Evolutionary conservation across 305 asterid species (phyloP), one percentile per base, ranked within the genome.

Genomic region (Andrographis paniculata): DNA sequence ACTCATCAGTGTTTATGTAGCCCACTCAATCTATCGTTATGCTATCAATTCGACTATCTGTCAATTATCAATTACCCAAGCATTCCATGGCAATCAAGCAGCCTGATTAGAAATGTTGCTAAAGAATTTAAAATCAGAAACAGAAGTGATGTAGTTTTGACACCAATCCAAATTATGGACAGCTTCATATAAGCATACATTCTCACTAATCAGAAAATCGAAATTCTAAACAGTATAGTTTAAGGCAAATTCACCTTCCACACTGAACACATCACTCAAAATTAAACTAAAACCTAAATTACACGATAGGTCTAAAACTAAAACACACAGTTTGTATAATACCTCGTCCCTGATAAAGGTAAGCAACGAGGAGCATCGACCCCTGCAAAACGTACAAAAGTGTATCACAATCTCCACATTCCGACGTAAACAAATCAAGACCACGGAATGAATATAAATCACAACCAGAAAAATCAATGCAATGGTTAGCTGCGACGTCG

Each of bases 281-380:
- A 38, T 11, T 24, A 50, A 38, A 38, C 31, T 30, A 27, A 31
- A 20, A 51, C 10, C 15, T 13, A 15, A 30, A 21, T 24, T 36
- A 10, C 9, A 35, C 19, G 18, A 4, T 12, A 59, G 39, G 42
- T 13, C n/a, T 33, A 36, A 2, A 12, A 24, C 4, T 24, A 24
- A 24, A 3, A 24, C 30, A 24, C 30, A 24, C 30, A 8, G 8
- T 24, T 24, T 3, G 8, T 24, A 24, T 24, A 3, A 21, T 38
- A 83, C 94, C 94, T 73, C 69, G 60, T 65, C 70, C 80, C 2
- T 65, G 74, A 57, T 55, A 73, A 16, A 70, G 37, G 56, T 64
- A 66, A 38, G 70, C 79, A 42, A 80, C 33, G 50, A 80, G 56
- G 50, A 80, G 59, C 15, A 80, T 53, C 27, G 65, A 61, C 37